Conservation (phyloP, 495 filamentous ascomycete species). For the Hypoxylon fragiforme region DNA sequence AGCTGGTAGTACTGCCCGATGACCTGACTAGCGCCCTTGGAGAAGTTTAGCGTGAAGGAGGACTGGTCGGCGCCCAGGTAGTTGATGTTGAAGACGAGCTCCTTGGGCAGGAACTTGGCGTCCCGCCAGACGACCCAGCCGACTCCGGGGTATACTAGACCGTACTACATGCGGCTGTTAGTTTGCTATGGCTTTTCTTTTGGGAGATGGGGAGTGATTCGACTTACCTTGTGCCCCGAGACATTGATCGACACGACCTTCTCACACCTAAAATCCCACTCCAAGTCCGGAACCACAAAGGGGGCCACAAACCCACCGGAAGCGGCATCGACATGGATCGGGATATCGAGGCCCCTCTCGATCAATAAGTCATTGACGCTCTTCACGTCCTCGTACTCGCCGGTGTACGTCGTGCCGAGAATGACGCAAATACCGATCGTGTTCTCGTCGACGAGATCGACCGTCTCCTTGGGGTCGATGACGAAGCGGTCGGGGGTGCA, state of each 20-base stretch:
- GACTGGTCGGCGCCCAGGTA: slow-evolving; percentile 92
- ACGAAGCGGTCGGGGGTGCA: slow-evolving; percentile 80
- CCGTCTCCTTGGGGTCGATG: slow-evolving; percentile 82
- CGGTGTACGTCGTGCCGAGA: slow-evolving; percentile 91
- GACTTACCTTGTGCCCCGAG: slow-evolving; percentile 89
- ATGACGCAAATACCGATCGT: slow-evolving; percentile 93
- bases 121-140: slow-evolving; percentile 91
- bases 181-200: not conserved
- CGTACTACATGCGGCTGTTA: slow-evolving; percentile 41
- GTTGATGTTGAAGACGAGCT: slow-evolving; percentile 97
- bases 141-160: slow-evolving; percentile 84
- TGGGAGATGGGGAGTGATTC: no score
- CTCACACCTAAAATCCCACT: slow-evolving; percentile 87
- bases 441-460: slow-evolving; percentile 88
- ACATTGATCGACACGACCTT: slow-evolving; percentile 91
- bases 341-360: slow-evolving; percentile 69
- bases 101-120: slow-evolving; percentile 80
- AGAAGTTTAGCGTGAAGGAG: slow-evolving; percentile 98
- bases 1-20: slow-evolving; percentile 97
- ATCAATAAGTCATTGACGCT: slow-evolving; percentile 81
- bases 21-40: slow-evolving; percentile 86
- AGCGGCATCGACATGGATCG: slow-evolving; percentile 91
- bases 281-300: slow-evolving; percentile 76
- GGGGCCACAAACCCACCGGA: slow-evolving; percentile 89
- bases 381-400: slow-evolving; percentile 92